These are phyloP conservation scores for Acacia confusa DNA, from an alignment of 306 rosid genomes.

Conservation along the genomic window DNA sequence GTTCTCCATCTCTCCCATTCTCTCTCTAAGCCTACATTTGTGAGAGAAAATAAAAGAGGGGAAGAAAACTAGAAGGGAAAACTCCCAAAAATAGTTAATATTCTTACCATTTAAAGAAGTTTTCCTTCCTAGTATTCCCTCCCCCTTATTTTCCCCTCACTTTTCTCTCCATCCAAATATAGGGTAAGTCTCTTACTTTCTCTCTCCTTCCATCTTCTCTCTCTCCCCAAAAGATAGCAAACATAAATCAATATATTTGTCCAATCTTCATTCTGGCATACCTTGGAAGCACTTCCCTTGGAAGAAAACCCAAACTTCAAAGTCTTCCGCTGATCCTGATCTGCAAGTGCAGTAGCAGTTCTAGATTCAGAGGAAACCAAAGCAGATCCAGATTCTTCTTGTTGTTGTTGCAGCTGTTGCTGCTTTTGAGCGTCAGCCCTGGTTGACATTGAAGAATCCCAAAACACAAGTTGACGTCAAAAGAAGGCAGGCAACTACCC, in stretches of 20 bases:
- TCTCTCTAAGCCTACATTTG: too few relatives aligned
- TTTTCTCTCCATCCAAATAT: too few relatives aligned
- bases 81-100: too few relatives aligned
- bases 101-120: too few relatives aligned
- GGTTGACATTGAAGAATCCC: conserved; percentile 37
- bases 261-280: background rate
- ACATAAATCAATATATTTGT: background rate
- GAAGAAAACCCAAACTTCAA: conserved; percentile 82
- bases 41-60: too few relatives aligned
- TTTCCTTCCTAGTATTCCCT: too few relatives aligned
- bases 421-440: conserved; percentile 89
- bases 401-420: conserved; percentile 67
- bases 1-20: background rate
- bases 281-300: conserved; percentile 7
- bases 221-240: background rate
- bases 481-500: background rate
- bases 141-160: too few relatives aligned
- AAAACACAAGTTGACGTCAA: conserved; percentile 3
- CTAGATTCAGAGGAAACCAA: conserved; percentile 52
- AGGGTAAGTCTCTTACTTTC: background rate
- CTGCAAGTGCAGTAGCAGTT: conserved; percentile 76
- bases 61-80: too few relatives aligned
- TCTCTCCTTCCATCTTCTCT: background rate
- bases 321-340: conserved; percentile 84
- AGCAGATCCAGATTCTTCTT: conserved; percentile 60